Conservation (phyloP, 768 basidiomycete genomes). For the Boletus pseudo-olivaceus region DNA sequence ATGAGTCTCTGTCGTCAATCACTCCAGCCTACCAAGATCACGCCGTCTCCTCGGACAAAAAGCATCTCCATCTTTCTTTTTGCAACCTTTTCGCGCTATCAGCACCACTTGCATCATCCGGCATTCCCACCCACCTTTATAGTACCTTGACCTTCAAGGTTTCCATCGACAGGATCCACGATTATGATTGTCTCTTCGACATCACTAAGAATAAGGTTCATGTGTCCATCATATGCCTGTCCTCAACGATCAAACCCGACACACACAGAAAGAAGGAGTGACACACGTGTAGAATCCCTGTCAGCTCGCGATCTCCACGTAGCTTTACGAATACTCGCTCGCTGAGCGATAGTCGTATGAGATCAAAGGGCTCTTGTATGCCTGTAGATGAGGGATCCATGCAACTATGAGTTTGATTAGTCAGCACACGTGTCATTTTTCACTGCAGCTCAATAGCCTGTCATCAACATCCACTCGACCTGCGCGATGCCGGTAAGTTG, state of each 20-base stretch:
- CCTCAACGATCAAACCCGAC: conserved; percentile 7
- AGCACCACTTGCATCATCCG: not conserved
- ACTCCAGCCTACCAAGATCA: conserved; percentile 72
- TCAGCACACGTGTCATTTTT: conserved; percentile 26
- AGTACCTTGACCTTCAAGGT: conserved; percentile 50
- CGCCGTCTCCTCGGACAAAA: conserved; percentile 95
- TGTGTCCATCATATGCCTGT: conserved; percentile 99
- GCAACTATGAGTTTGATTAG: conserved; percentile 20
- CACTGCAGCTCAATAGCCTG: conserved; percentile 12
- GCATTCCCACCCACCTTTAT: conserved; percentile 54
- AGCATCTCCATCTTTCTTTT: conserved; percentile 97
- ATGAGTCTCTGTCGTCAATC: not conserved
- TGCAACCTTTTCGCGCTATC: conserved; percentile 55
- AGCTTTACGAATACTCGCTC: conserved; percentile 99
- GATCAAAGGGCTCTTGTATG: conserved; percentile 95
- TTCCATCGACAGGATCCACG: conserved; percentile 79
- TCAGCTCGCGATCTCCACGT: conserved; percentile 88
- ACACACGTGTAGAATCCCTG: conserved; percentile 88
- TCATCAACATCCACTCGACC: conserved; percentile 25
- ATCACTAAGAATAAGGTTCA: conserved; percentile 97
- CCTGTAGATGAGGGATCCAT: conserved; percentile 73
- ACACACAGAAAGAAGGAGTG: not conserved
- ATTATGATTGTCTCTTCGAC: conserved; percentile 97
- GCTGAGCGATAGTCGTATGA: conserved; percentile 92
- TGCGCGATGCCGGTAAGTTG: conserved; percentile 60